phyloP scores from a whole-genome alignment of 306 rosid species.

The Pachyrhizus erosus region DNA sequence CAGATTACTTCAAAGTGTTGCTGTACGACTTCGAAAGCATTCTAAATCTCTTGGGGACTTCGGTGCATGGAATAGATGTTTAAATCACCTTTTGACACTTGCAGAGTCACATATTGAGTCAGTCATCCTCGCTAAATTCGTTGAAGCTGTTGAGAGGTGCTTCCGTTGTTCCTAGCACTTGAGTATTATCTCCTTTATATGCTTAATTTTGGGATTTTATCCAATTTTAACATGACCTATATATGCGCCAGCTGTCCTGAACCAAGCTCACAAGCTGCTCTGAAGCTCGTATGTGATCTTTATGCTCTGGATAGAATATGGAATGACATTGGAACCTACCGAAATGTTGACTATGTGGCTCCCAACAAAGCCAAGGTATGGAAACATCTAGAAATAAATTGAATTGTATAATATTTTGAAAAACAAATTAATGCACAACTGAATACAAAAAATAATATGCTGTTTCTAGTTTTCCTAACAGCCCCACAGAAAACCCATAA shows the following conservation, averaged over 20 bases:
- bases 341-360: constrained; percentile 93
- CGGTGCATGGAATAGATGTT: constrained; percentile 98
- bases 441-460: constrained; percentile 3
- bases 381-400: constrained; percentile 3
- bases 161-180: constrained; percentile 39
- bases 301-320: constrained; percentile 94
- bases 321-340: constrained; percentile 98
- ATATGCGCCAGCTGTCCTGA: constrained; percentile 73
- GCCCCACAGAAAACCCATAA: neutral
- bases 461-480: constrained; percentile 16
- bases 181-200: constrained; percentile 3
- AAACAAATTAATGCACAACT: neutral
- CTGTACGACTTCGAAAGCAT: constrained; percentile 83
- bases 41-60: constrained; percentile 84
- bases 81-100: constrained; percentile 93
- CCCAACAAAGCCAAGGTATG: constrained; percentile 98
- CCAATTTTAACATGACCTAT: constrained; percentile 37
- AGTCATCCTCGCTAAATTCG: constrained; percentile 87
- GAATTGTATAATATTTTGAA: neutral
- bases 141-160: constrained; percentile 87
- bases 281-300: constrained; percentile 92
- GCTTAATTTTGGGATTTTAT: neutral
- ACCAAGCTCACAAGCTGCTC: constrained; percentile 78
- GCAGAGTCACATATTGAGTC: constrained; percentile 96
- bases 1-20: constrained; percentile 90